Percentiles rank a stretch among this genome's conserved stretches.
phyloP scores from a whole-genome alignment of 2,329 filamentous ascomycete genomes.

The Colletotrichum lupini region DNA sequence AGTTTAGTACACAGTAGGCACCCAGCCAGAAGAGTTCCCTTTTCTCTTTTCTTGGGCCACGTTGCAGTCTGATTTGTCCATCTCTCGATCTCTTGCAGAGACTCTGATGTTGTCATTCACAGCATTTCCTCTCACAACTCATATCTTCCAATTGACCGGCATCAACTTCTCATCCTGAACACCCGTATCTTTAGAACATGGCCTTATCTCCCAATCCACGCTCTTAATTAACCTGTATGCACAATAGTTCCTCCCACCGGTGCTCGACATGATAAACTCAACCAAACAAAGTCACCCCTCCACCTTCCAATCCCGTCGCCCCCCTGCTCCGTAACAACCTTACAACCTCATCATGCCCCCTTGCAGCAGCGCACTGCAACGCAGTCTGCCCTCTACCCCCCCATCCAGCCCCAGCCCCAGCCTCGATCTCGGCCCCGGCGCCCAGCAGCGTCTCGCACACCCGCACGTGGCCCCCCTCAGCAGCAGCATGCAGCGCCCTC shows the following conservation, averaged over 20 bases:
- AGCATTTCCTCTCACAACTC: neutral
- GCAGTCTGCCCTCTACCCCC: slow-evolving; percentile 41
- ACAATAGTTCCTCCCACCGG: neutral
- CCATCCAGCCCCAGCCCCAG: slow-evolving; percentile 43
- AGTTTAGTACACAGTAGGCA: too few species aligned
- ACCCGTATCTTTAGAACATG: neutral
- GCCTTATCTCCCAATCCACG: neutral
- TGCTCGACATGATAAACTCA: neutral
- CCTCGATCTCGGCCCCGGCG: slow-evolving; percentile 50
- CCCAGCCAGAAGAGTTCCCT: neutral
- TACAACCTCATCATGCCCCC: slow-evolving; percentile 51
- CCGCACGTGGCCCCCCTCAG: slow-evolving; percentile 5
- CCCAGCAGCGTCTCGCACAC: slow-evolving; percentile 46
- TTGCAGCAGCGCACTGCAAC: slow-evolving; percentile 47
- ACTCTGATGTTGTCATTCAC: neutral
- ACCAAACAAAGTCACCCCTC: slow-evolving; percentile 29
- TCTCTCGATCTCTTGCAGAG: neutral
- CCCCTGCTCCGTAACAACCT: slow-evolving; percentile 52
- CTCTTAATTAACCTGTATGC: neutral
- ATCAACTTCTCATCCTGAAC: neutral
- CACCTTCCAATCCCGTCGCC: slow-evolving; percentile 34
- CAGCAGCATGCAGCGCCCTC: slow-evolving; percentile 39
- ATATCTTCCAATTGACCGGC: neutral
- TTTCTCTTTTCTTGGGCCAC: neutral
- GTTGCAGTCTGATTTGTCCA: neutral